Evolutionary conservation across 108 stramenopile genomes (phyloP).

Genomic region (Pseudonitzschia multiseries): DNA sequence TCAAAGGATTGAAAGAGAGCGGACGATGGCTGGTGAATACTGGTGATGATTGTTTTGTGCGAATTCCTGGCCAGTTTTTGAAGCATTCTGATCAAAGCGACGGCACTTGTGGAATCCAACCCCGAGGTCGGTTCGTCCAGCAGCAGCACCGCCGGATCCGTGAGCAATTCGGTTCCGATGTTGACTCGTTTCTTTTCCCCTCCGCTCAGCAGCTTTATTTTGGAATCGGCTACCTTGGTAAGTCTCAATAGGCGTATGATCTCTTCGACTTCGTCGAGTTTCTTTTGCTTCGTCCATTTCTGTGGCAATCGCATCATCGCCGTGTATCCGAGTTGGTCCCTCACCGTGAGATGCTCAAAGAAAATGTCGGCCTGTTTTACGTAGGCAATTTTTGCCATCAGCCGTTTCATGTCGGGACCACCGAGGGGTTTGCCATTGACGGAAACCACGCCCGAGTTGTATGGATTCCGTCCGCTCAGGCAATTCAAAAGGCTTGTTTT

Average conservation of each 20-base stretch:
- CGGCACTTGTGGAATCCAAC: constrained; percentile 67
- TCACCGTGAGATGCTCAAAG: constrained; percentile 70
- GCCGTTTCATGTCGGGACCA: constrained; percentile 28
- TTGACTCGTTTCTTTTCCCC: constrained; percentile 84
- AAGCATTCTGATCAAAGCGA: constrained; percentile 56
- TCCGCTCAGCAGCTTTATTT: constrained; percentile 58
- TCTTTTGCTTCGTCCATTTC: constrained; percentile 23
- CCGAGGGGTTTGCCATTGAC: constrained; percentile 50
- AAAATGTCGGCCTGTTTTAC: constrained; percentile 77
- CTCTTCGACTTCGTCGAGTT: constrained; percentile 52
- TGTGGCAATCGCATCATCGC: constrained; percentile 66
- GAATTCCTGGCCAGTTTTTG: constrained; percentile 39
- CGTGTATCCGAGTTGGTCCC: constrained; percentile 73
- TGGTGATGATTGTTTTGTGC: constrained; percentile 64
- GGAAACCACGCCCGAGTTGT: constrained; percentile 49
- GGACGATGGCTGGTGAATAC: constrained; percentile 75
- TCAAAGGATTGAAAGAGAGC: constrained; percentile 73
- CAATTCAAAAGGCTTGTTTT: constrained; percentile 68
- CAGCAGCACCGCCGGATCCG: constrained; percentile 63
- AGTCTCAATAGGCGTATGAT: constrained; percentile 54
- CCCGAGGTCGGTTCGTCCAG: constrained; percentile 87
- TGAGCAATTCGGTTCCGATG: constrained; percentile 73
- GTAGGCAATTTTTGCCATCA: constrained; percentile 66
- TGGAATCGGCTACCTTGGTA: constrained; percentile 56
- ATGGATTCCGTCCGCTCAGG: constrained; percentile 53